Base-by-base conservation (phyloP, 768 basidiomycete species). In the Epithele typhae region DNA sequence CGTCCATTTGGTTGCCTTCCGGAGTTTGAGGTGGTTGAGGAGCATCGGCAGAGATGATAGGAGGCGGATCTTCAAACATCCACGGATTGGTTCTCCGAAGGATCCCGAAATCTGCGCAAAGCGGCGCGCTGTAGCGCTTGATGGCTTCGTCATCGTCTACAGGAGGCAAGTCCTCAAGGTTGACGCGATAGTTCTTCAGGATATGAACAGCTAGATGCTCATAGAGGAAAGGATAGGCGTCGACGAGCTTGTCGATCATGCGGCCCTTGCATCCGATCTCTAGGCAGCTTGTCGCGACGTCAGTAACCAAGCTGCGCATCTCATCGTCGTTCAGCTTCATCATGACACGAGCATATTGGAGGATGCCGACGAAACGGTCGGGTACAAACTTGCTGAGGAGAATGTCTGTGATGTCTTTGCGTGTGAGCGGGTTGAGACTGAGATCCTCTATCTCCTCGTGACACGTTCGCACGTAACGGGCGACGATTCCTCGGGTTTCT, bases 311-410 rank as follows among this genome's bases (percentile, higher is more conserved):
- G 6, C 61, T 60, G 38, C 67, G 64, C 22, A 79, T 62, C 21
- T 76, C 78, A 34, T 59, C 59, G 40, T 25, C 45, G 55, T 58
- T 64, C 64, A 81, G 68, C 38, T 68, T 71, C 58, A 77, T 74
- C 33, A 57, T 61, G 23, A 60, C 60, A 43, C 54, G 67, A 10
- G 69, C 75, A 52, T 78, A 88, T 38, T 77, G 72, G 38, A 82
- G 57, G 17, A 84, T 60, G 35, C 73, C 64, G 55, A 70, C 60
- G 38, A 65, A 54, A 57, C 73, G 76, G 44, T 76, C 72, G 56
- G 87, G 84, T 35, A 84, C 74, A 58, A 87, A 88, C 22, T 84
- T 82, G 59, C 79, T 87, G 43, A 78, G 59, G 44, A 89, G 72
- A 37, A 88, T 66, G 58, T 81, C 76, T 41, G 74, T 69, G 32